phyloP scores from a whole-genome alignment of 176 grass and related monocot genomes.

The Zea luxurians region DNA sequence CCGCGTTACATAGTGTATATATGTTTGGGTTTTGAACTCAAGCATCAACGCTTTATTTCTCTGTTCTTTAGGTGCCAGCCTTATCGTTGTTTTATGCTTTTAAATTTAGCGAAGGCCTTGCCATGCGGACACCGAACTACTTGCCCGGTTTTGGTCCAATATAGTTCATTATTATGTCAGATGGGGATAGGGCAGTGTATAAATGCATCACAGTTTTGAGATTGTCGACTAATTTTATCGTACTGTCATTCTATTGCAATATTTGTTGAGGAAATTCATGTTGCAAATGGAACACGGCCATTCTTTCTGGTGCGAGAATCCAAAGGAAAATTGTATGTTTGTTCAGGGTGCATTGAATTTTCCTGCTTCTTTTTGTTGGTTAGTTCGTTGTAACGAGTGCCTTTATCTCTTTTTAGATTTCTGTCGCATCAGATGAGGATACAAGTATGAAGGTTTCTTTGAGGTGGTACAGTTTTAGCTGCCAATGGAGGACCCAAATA shows the following conservation, averaged over 20 bases:
- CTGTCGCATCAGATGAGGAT: constrained; percentile 43
- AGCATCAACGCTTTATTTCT: not conserved
- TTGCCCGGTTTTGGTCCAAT: not conserved
- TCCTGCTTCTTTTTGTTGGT: not conserved
- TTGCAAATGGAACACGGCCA: not conserved
- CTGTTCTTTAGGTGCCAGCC: not conserved
- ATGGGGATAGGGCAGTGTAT: not conserved
- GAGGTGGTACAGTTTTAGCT: constrained; percentile 30
- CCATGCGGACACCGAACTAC: not conserved
- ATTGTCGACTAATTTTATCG: not conserved
- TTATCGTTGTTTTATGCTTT: constrained; percentile 23
- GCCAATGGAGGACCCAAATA: constrained; percentile 60
- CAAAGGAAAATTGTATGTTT: not conserved
- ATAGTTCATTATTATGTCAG: not conserved
- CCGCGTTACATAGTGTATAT: not conserved
- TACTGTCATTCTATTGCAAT: constrained; percentile 7
- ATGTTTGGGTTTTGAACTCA: not conserved
- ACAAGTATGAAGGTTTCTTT: constrained; percentile 50
- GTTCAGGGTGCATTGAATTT: not conserved
- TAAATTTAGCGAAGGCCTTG: constrained; percentile 5
- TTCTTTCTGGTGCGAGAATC: not conserved
- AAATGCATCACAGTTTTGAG: not conserved
- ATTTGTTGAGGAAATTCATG: constrained; percentile 14
- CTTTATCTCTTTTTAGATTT: constrained; percentile 24
- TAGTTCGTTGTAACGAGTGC: not conserved